Conservation (phyloP, 495 filamentous ascomycete genomes). For the Lasiosphaeria hispida region DNA sequence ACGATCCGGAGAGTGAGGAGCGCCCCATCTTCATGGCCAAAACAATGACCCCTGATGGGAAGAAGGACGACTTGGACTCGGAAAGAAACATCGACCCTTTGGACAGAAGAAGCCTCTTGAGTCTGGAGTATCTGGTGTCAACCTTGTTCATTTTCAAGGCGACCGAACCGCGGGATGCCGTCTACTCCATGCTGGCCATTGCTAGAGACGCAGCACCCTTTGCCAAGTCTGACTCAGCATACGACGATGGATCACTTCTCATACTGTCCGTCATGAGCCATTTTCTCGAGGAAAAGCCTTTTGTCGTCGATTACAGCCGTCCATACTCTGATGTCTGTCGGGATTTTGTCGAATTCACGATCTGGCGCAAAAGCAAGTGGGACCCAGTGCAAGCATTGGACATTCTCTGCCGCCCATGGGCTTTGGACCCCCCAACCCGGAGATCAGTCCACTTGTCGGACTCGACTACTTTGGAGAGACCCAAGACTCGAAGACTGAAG, state of each 20-base stretch:
- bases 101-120: constrained; percentile 12
- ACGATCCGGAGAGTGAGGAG: not conserved
- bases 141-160: constrained; percentile 30
- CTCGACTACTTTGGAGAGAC: not conserved
- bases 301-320: constrained; percentile 32
- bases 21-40: not conserved
- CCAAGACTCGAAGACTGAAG: too few relatives aligned
- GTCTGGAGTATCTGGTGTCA: constrained; percentile 34
- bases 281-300: constrained; percentile 20
- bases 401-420: constrained; percentile 36
- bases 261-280: not conserved
- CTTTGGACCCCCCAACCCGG: constrained; percentile 6
- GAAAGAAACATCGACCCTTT: not conserved
- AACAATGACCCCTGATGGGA: too few relatives aligned
- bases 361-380: constrained; percentile 17
- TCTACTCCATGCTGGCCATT: constrained; percentile 33
- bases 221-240: constrained; percentile 3
- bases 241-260: not conserved
- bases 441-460: not conserved
- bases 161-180: constrained; percentile 29
- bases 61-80: too few relatives aligned
- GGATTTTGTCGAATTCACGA: constrained; percentile 32
- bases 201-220: constrained; percentile 27
- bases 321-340: constrained; percentile 34
- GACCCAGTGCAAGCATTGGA: constrained; percentile 24